Evolutionary conservation across 192 early-diverging fungal genomes (phyloP), one percentile per base, ranked within the genome.

Genomic region (Coemansia sp.): DNA sequence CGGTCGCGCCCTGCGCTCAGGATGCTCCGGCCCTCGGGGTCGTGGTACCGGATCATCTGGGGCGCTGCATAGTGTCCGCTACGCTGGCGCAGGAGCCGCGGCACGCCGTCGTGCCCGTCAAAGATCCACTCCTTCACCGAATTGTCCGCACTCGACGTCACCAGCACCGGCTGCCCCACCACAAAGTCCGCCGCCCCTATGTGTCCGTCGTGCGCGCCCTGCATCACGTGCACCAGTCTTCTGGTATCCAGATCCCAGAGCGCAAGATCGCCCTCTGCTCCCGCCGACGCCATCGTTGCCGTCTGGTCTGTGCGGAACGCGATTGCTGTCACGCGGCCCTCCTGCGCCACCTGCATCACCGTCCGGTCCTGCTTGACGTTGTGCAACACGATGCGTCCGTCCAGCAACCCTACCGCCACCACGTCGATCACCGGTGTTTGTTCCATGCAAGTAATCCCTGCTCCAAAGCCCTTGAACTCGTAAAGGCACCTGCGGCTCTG

Each of bases 101-200:
- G 93, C 13, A 75, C 70, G 27, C 89, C 89, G 71, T 94, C 93
- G 6, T 84, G 62, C 15, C 81, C 84, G 65, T 99, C 96, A 82
- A 98, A 99, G 33, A 96, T 86, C 95, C 96, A 99, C 80, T 95
- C 89, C 81, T 94, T 94, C 59, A 99, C 84, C 25, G 95, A 79
- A 63, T 99, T 99, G 76, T 99, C 97, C 3, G 83, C 74, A 29
- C 91, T 89, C 20, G 91, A 91, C 6, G 92, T 94, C 27, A 99
- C 68, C 52, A 98, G 74, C 50, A 99, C 75, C 15, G 92, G 87
- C 85, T 94, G 92, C 4, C 90, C 89, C 34, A 75, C 80, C 60
- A 97, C 78, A 72, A 94, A 98, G 40, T 93, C 82, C 14, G 89
- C 60, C 0, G 91, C 87, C 25, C 90, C 82, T 17, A 99, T 85